These are phyloP conservation scores for Camelina hispida DNA, from an alignment of 345 rosid species.

Conservation along the genomic window DNA sequence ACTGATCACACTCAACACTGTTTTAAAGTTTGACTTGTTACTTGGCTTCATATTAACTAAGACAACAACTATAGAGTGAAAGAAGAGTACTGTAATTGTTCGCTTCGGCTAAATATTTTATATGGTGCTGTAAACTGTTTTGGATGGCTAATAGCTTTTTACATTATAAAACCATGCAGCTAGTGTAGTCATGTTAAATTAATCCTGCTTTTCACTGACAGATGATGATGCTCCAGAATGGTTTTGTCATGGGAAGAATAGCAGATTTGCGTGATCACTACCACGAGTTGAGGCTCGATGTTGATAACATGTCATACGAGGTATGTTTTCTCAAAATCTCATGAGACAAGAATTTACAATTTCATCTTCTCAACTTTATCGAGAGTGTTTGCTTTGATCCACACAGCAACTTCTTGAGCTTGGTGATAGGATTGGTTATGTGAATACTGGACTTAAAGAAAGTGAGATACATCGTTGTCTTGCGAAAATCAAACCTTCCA, in stretches of 20 bases:
- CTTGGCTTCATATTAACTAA: not conserved
- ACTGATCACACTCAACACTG: slow-evolving; percentile 6
- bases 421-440: slow-evolving; percentile 86
- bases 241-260: slow-evolving; percentile 48
- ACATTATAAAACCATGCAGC: slow-evolving; percentile 24
- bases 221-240: slow-evolving; percentile 47
- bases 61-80: not conserved
- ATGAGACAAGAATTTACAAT: not conserved
- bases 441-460: slow-evolving; percentile 80
- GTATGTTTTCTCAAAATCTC: slow-evolving; percentile 39
- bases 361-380: slow-evolving; percentile 13
- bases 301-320: slow-evolving; percentile 55
- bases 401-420: slow-evolving; percentile 85
- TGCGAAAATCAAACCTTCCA: slow-evolving; percentile 56
- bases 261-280: slow-evolving; percentile 44
- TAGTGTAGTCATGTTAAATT: not conserved
- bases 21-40: slow-evolving; percentile 16
- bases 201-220: slow-evolving; percentile 36
- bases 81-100: not conserved
- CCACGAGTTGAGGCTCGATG: slow-evolving; percentile 50
- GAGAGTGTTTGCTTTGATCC: slow-evolving; percentile 19
- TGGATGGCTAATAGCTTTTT: slow-evolving; percentile 15
- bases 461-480: slow-evolving; percentile 74
- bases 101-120: not conserved
- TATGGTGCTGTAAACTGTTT: slow-evolving; percentile 10